A percentile compares a stretch with the other conserved stretches of the same genome.
Conservation (phyloP, 2,329 filamentous ascomycete genomes). For the Colletotrichum nymphaeae region DNA sequence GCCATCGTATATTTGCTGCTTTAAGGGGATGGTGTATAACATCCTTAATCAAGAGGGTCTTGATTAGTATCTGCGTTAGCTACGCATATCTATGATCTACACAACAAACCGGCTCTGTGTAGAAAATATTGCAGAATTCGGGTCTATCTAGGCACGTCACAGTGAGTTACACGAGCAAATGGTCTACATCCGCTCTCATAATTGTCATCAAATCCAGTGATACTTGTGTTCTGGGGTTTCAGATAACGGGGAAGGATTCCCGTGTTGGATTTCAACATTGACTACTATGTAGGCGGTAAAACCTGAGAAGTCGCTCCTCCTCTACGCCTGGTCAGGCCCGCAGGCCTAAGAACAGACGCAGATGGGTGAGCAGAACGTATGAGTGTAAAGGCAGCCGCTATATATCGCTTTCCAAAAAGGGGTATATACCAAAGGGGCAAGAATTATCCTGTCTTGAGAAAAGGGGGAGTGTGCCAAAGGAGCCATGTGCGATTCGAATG, state of each 20-base stretch:
- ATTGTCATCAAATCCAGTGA: background rate
- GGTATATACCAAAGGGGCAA: background rate
- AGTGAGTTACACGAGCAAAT: background rate
- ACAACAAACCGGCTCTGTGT: background rate
- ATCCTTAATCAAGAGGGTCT: too few species aligned
- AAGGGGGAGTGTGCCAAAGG: background rate
- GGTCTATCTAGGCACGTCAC: background rate
- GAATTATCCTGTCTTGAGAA: background rate
- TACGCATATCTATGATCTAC: background rate
- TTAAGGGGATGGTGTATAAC: too few species aligned
- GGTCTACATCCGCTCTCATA: background rate
- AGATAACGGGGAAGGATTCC: background rate
- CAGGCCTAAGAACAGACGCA: background rate
- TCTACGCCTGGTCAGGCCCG: background rate
- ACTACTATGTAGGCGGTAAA: background rate
- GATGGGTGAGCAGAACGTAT: background rate
- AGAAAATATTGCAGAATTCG: background rate
- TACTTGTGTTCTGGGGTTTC: background rate
- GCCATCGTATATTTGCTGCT: background rate
- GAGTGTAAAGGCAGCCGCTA: background rate
- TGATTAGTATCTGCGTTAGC: background rate
- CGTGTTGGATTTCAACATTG: background rate
- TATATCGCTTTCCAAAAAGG: conserved; percentile 1
- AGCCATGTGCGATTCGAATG: background rate
- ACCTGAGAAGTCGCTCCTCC: background rate